Conservation (phyloP, 192 early-diverging fungal genomes). For the Spinellus fusiger region DNA sequence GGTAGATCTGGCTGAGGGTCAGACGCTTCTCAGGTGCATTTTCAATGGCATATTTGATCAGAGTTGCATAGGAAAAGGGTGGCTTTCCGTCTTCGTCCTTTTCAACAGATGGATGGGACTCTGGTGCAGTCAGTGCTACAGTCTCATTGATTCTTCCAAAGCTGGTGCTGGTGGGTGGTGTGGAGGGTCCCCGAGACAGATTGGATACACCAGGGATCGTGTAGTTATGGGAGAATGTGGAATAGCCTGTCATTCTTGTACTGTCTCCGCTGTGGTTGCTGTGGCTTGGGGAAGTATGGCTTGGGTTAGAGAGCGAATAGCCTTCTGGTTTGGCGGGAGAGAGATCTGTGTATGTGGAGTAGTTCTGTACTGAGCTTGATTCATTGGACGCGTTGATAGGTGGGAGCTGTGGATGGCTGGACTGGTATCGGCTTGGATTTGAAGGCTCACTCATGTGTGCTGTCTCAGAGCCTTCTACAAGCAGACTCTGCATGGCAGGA, state of each 20-base stretch:
- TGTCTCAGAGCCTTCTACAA: neutral
- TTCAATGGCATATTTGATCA: slow-evolving; percentile 76
- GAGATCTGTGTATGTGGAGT: neutral
- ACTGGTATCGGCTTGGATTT: neutral
- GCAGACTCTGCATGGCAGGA: neutral
- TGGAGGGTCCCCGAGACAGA: neutral
- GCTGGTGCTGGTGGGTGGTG: slow-evolving; percentile 2
- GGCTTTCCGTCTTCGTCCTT: slow-evolving; percentile 52
- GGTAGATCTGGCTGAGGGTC: slow-evolving; percentile 79
- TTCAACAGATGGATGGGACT: slow-evolving; percentile 28
- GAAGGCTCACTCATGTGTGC: neutral
- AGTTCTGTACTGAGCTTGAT: neutral
- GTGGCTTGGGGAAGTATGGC: neutral
- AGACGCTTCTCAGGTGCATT: slow-evolving; percentile 52
- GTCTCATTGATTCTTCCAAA: slow-evolving; percentile 8
- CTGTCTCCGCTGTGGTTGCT: slow-evolving; percentile 3
- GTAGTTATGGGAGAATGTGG: too few relatives aligned
- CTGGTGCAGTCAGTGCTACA: slow-evolving; percentile 1
- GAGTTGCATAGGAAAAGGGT: slow-evolving; percentile 68
- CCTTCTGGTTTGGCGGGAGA: neutral
- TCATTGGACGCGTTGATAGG: slow-evolving; percentile 6
- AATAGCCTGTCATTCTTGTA: slow-evolving; percentile 5
- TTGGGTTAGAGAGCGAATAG: neutral
- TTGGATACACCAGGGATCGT: neutral
- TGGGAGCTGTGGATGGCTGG: neutral